Evolutionary conservation across 2,329 filamentous ascomycete species (phyloP), one percentile per base, ranked within the genome.

Genomic region (Dothideomycetidae sp.): DNA sequence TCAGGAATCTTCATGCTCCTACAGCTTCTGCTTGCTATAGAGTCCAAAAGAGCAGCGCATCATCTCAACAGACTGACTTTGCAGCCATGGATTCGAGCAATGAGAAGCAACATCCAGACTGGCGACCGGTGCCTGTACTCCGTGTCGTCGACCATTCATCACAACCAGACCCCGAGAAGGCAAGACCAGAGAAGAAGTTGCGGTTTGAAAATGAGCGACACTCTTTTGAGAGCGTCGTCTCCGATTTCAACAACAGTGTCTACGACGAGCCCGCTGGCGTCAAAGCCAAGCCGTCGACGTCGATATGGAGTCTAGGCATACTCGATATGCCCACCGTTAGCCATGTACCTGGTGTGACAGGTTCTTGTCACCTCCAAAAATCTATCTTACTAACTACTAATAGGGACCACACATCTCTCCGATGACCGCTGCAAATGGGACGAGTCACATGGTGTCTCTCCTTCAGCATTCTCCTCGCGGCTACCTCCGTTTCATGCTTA

Each of bases 301-400:
- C 37, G 16, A 71, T 60, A 51, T 72, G 70, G 60, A 73, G 63
- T 11, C 52, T 93, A 62, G 85, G 86, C n/a, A 81, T 94, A 16
- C 57, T 93, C 45, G 86, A 84, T 51, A 83, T 90, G 49, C 72
- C 64, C 33, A 57, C 78, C 40, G 93, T 85, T 0, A 80, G 90
- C 44, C 81, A 93, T 59, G 85, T 93, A 10, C 86, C 86, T 47
- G 83, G 82, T 85, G 62, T 45, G 70, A 45, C 12, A 16, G 15
- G 7, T 26, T 15, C 17, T 29, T 9, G n/a, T 18, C 5, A 29
- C 13, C n/a, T 31, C 17, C 14, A 42, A 15, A 18, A 18, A 12
- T 10, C 9, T 15, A 21, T 19, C 5, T 14, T 7, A 35, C 33
- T 35, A 23, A 35, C 33, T n/a, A 19, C 15, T 5, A 13, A 4